Base-by-base conservation (phyloP, 345 rosid genomes). In the Euphorbia lathyris region DNA sequence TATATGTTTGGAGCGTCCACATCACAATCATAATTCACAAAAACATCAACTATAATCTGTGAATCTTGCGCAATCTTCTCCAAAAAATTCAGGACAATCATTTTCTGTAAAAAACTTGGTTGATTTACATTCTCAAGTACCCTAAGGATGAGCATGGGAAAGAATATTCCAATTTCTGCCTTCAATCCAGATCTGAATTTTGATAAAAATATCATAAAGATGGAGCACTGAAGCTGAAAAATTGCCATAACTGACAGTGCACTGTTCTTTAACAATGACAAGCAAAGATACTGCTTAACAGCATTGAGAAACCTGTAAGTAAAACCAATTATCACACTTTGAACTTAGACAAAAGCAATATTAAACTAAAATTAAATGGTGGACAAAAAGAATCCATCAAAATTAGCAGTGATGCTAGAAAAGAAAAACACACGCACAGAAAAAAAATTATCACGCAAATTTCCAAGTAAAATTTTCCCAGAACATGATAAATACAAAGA, bases 101-200 rank as follows among this genome's bases (percentile, higher is more conserved):
- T 91, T 80, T 94, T 94, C 87, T 94, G 98, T 71, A 94, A 56
- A 81, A 91, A 94, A 74, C 98, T 94, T 67, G 98, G 98, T 87
- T 90, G 98, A 64, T 90, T 91, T 67, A 94, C 88, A 84, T 94
- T 94, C 81, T 91, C 98, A 76, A 94, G 95, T 69, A 94, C 93
- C 69, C 98, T 83, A 78, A 91, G 93, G 78, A 91, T 75, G 47
- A 94, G 95, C 98, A 94, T 94, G 50, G 96, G 96, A 80, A 91
- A 88, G 85, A 94, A 91, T 74, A 94, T 88, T 63, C 97, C 97
- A 81, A 91, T 90, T 85, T 94, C 91, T 67, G 87, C 86, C 80
- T 91, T 94, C 80, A 94, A 68, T 30, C 84, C 93, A 38, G 90
- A 85, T 86, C 98, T 88, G 80, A 78, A 91, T 79, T 94, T 94